These are phyloP conservation scores for Dysphania ambrosioides DNA, from an alignment of 148 eudicot genomes.

Conservation along the genomic window DNA sequence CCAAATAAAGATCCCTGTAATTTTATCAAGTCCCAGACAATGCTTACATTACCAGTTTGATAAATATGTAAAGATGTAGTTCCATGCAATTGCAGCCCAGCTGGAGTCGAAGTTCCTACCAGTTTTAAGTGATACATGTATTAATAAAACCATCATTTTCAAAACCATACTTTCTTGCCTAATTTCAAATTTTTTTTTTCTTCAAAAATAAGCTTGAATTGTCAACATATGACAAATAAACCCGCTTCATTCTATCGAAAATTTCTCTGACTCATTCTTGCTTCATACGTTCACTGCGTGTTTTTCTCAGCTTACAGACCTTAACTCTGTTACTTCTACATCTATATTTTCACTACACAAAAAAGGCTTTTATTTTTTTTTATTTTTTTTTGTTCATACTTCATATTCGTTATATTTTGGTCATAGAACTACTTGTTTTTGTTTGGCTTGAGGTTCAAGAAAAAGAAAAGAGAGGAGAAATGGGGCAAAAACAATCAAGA, in stretches of 20 bases:
- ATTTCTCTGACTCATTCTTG: background rate
- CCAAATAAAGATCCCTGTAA: no score
- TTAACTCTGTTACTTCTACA: background rate
- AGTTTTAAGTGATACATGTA: no score
- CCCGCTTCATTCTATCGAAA: background rate
- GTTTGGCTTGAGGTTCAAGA: no score
- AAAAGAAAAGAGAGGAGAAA: conserved; percentile 3
- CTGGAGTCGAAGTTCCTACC: background rate
- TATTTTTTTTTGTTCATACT: background rate
- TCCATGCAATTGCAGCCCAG: background rate
- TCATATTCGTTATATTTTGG: background rate
- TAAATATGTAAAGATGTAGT: background rate
- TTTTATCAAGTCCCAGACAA: no score
- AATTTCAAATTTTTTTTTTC: background rate
- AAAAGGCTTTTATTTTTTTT: background rate
- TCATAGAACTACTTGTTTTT: no score
- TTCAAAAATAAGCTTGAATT: background rate
- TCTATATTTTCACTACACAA: no score
- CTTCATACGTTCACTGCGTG: background rate
- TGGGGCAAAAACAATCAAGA: conserved; percentile 62
- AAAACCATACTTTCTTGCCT: background rate
- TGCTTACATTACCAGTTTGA: no score
- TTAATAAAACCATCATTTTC: background rate
- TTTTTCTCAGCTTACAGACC: background rate
- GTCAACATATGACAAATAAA: background rate